These are phyloP conservation scores for Paraglomus brasilianum DNA, from an alignment of 192 early-diverging fungal genomes.

Conservation along the genomic window DNA sequence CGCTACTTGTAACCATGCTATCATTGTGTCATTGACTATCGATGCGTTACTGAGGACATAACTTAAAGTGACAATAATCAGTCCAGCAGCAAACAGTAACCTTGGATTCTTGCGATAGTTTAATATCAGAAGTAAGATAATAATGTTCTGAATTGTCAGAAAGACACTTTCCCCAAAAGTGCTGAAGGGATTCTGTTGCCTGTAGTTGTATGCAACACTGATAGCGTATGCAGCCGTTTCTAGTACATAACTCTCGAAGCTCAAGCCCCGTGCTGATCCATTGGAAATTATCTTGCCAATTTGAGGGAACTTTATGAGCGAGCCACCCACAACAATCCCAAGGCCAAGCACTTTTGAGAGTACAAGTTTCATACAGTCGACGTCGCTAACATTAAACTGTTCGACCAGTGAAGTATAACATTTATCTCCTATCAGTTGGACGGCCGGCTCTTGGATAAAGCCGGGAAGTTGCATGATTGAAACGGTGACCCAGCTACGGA, in stretches of 20 bases:
- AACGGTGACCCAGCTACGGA: neutral
- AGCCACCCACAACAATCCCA: constrained; percentile 92
- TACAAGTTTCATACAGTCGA: constrained; percentile 74
- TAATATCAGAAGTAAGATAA: constrained; percentile 72
- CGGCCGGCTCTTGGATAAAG: constrained; percentile 61
- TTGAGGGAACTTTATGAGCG: constrained; percentile 94
- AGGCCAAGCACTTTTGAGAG: constrained; percentile 90
- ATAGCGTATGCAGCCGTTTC: constrained; percentile 82
- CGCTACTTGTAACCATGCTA: constrained; percentile 67
- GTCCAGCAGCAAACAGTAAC: constrained; percentile 35
- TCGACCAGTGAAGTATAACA: constrained; percentile 78
- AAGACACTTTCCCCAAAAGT: constrained; percentile 87
- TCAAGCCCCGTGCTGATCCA: constrained; percentile 76
- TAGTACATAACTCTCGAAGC: constrained; percentile 72
- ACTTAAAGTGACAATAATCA: constrained; percentile 45
- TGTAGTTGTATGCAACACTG: constrained; percentile 82
- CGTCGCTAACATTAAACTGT: constrained; percentile 63
- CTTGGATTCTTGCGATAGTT: constrained; percentile 50
- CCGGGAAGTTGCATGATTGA: constrained; percentile 55
- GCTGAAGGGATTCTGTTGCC: constrained; percentile 81
- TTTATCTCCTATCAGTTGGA: constrained; percentile 74
- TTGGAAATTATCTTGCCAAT: constrained; percentile 84
- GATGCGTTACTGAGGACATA: constrained; percentile 53
- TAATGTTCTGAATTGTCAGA: constrained; percentile 79
- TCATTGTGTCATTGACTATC: constrained; percentile 45